Percentiles rank a stretch among this genome's conserved stretches.
Evolutionary conservation across 164 flowering plant genomes (phyloP).

Genomic region (Piper longum): DNA sequence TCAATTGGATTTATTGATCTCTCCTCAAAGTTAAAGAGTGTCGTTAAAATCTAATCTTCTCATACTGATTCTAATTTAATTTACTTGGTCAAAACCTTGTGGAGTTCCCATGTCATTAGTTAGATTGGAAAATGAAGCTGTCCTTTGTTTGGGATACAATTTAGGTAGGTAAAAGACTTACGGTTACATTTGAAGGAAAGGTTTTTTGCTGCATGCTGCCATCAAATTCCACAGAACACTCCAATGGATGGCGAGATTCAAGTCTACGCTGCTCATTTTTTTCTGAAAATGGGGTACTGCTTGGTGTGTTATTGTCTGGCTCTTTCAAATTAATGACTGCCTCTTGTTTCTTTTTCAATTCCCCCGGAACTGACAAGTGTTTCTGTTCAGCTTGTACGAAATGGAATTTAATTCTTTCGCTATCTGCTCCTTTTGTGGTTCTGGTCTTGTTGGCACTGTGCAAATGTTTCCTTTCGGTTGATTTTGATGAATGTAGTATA

Average conservation of each 20-base stretch:
- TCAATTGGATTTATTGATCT: background rate
- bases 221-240: slow-evolving; percentile 11
- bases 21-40: background rate
- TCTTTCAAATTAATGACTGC: slow-evolving; percentile 10
- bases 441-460: slow-evolving; percentile 1
- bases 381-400: slow-evolving; percentile 16
- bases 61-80: too few relatives aligned
- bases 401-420: slow-evolving; percentile 11
- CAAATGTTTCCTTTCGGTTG: background rate
- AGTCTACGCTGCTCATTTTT: slow-evolving; percentile 1
- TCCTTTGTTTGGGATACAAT: background rate
- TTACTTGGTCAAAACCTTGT: background rate
- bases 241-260: background rate
- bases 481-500: background rate
- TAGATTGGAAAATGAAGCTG: background rate
- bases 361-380: slow-evolving; percentile 18
- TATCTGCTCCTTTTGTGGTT: slow-evolving; percentile 19
- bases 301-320: slow-evolving; percentile 10
- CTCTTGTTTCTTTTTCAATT: slow-evolving; percentile 21
- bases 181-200: slow-evolving; percentile 16
- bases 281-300: slow-evolving; percentile 6
- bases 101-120: background rate
- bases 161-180: slow-evolving; percentile 19
- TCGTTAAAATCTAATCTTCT: too few relatives aligned
- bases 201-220: slow-evolving; percentile 11